These are phyloP conservation scores for Aspergillus hancockii DNA, from an alignment of 495 filamentous ascomycete species.

Conservation along the genomic window DNA sequence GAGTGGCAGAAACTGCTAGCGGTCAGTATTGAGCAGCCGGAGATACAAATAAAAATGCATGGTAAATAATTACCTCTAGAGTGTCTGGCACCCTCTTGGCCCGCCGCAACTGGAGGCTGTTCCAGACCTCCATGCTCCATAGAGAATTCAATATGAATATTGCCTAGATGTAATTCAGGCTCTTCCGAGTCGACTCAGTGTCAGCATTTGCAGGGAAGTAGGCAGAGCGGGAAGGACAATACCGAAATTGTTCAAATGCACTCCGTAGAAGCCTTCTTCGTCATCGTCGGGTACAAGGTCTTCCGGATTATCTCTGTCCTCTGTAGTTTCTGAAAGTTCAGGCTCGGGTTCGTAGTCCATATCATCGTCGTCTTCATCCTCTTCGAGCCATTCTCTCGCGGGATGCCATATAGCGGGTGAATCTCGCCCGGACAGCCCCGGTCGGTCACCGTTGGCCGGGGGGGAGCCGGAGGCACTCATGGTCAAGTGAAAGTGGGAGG, in stretches of 20 bases:
- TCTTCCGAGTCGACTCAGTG: slow-evolving; percentile 9
- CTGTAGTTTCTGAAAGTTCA: slow-evolving; percentile 14
- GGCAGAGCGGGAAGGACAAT: neutral
- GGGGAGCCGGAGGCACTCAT: slow-evolving; percentile 23
- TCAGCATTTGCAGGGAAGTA: neutral
- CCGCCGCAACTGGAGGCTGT: slow-evolving; percentile 34
- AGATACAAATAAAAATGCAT: neutral
- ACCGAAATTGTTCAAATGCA: slow-evolving; percentile 20
- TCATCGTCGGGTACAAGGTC: slow-evolving; percentile 33
- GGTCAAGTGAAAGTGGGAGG: slow-evolving; percentile 12
- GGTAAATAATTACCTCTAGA: slow-evolving; percentile 21
- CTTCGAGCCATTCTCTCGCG: slow-evolving; percentile 46
- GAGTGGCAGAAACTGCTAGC: slow-evolving; percentile 29
- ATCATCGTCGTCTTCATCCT: slow-evolving; percentile 48
- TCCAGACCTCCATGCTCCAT: slow-evolving; percentile 44
- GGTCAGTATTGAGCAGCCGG: slow-evolving; percentile 9
- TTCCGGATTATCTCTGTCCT: slow-evolving; percentile 45
- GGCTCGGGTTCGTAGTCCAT: slow-evolving; percentile 46
- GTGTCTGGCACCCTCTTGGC: slow-evolving; percentile 37
- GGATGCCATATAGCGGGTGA: slow-evolving; percentile 33
- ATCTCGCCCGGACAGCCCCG: slow-evolving; percentile 7
- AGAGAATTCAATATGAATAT: slow-evolving; percentile 51
- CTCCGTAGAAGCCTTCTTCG: slow-evolving; percentile 24
- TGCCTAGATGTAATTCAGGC: slow-evolving; percentile 36
- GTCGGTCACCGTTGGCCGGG: slow-evolving; percentile 18